A percentile compares a stretch with the other conserved stretches of the same genome.
phyloP scores from a whole-genome alignment of 352 stramenopile genomes.

The Phytophthora crassamura region DNA sequence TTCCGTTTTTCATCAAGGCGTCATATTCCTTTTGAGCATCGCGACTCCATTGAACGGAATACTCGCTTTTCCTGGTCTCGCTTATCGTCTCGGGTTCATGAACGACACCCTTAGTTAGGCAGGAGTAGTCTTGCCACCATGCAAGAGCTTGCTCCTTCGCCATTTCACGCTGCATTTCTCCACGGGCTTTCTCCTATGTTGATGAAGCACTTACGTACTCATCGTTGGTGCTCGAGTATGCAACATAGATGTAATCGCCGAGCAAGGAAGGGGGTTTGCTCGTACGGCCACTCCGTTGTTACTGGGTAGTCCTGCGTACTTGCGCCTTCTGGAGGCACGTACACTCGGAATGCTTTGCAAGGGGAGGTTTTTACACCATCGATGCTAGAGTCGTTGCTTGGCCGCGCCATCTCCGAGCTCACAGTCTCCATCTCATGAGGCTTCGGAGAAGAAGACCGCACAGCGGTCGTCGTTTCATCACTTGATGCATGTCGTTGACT shows the following conservation, averaged over 20 bases:
- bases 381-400: neutral
- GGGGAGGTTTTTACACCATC: slow-evolving; percentile 1
- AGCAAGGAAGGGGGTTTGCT: slow-evolving; percentile 10
- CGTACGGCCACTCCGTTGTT: slow-evolving; percentile 3
- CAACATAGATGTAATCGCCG: slow-evolving; percentile 10
- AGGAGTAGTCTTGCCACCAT: slow-evolving; percentile 13
- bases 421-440: slow-evolving; percentile 1
- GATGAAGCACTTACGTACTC: neutral
- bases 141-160: no score
- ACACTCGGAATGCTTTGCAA: slow-evolving; percentile 6
- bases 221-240: neutral
- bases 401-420: slow-evolving; percentile 5
- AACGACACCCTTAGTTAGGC: slow-evolving; percentile 1
- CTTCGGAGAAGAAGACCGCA: slow-evolving; percentile 3
- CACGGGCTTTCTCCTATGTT: slow-evolving; percentile 7
- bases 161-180: slow-evolving; percentile 7
- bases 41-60: neutral
- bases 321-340: slow-evolving; percentile 2
- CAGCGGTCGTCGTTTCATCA: neutral
- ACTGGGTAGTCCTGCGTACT: slow-evolving; percentile 5
- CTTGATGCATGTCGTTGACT: no score
- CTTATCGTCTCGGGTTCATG: neutral
- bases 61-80: neutral
- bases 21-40: neutral
- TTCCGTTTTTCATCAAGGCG: slow-evolving; percentile 1